These are phyloP conservation scores for Phyllosticta citribraziliensis DNA, from an alignment of 2,329 filamentous ascomycete species.

Conservation along the genomic window DNA sequence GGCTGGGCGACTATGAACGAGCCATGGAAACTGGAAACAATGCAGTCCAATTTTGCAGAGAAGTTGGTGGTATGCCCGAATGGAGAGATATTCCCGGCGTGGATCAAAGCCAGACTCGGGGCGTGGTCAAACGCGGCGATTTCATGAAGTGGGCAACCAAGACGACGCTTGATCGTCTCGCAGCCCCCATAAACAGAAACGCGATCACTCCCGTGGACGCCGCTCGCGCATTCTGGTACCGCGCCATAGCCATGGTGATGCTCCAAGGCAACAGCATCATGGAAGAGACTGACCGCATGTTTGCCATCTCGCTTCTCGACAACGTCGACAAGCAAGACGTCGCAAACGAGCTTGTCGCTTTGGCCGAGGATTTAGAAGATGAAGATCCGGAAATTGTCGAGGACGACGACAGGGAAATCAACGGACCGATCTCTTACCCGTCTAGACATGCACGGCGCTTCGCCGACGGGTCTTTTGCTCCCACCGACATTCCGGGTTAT, in stretches of 20 bases:
- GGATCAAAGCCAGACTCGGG: neutral
- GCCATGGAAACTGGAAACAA: neutral
- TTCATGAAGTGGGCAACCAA: neutral
- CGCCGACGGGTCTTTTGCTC: neutral
- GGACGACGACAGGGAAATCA: neutral
- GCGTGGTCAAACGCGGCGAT: neutral
- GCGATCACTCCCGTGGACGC: neutral
- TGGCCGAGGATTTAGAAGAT: neutral
- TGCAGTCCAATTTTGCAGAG: neutral
- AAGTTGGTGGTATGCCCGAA: neutral
- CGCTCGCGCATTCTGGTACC: neutral
- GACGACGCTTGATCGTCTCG: neutral
- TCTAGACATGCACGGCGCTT: neutral
- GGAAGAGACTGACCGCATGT: slow-evolving; percentile 1
- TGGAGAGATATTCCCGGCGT: neutral
- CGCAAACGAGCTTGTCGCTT: neutral
- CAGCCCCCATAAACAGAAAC: neutral
- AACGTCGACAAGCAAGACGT: neutral
- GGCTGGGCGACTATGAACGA: neutral
- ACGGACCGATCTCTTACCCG: neutral
- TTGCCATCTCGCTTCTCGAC: neutral
- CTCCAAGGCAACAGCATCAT: neutral
- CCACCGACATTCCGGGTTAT: neutral
- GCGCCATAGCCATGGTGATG: neutral
- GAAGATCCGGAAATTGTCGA: no score